Evolutionary conservation across 108 stramenopile species (phyloP), one percentile per base, ranked within the genome.

Genomic region (Cylindrotheca closterium): DNA sequence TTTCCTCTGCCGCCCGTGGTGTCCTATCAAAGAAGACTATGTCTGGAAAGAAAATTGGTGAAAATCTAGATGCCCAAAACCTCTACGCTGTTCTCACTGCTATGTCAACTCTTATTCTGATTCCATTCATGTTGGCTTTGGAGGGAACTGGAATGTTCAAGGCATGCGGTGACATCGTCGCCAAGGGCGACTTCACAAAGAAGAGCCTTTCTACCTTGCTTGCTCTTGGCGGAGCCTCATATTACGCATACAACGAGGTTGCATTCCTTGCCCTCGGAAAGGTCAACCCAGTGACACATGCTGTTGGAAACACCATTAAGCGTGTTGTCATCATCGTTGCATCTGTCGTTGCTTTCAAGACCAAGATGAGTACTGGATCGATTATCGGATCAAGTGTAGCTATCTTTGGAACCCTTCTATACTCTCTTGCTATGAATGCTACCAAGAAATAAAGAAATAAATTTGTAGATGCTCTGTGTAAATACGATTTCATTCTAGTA

Each of bases 181-280:
- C 85, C 23, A 75, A 84, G 2, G 96, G 93, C 51, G 89, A 89
- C 24, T 82, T 62, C 79, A 88, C 79, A 47, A 83, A 78, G 55
- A 84, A 84, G 79, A 55, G 63, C 48, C 71, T 85, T 47, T 69
- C 84, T 47, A 61, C 65, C 24, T 71, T 86, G 42, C 55, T 90
- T 51, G 83, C 74, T 29, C 73, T 86, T 19, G 77, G 74, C 53
- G 89, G 89, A 58, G 71, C 72, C 45, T 68, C 81, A 22, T 98
- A 97, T 88, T 98, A 98, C 74, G 89, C 95, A n/a, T 98, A 98
- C 92, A 98, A 98, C 65, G 98, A 98, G 75, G 98, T 98, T 22
- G 98, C 98, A 47, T 98, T 97, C 85, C 66, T 96, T 58, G 98
- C 98, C 23, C 87, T 98, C 57, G 95, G 94, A 64, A 92, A 92